A percentile compares a stretch with the other conserved stretches of the same genome.
Evolutionary conservation across 1,139 yeast species (phyloP).

Genomic region (Taiozyma sp.): DNA sequence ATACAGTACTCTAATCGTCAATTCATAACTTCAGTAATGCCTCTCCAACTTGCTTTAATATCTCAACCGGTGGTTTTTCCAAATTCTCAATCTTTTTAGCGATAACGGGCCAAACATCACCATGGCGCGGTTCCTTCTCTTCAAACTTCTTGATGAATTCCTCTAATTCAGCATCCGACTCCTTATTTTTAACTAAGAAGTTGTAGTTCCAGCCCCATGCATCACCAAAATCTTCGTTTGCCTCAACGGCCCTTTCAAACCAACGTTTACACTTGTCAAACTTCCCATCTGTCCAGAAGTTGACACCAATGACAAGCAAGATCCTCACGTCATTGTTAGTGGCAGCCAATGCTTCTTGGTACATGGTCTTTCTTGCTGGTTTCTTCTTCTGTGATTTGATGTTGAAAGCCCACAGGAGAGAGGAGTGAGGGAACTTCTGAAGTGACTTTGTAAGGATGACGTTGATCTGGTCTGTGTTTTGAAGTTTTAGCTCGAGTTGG

Average conservation of each 20-base stretch:
- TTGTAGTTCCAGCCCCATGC: constrained; percentile 67
- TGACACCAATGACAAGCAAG: constrained; percentile 57
- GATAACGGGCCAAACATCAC: constrained; percentile 49
- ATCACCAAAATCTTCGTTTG: constrained; percentile 62
- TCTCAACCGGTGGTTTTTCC: constrained; percentile 32
- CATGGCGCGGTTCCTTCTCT: constrained; percentile 49
- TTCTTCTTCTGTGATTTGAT: constrained; percentile 41
- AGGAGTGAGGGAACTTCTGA: constrained; percentile 51
- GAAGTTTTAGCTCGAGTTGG: constrained; percentile 46
- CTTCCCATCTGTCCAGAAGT: constrained; percentile 67
- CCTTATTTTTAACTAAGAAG: constrained; percentile 28
- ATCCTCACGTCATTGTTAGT: constrained; percentile 60
- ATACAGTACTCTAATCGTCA: neutral
- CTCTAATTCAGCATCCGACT: constrained; percentile 27
- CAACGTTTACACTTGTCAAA: constrained; percentile 61
- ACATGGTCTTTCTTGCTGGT: constrained; percentile 56
- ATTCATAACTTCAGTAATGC: neutral
- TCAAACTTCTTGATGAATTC: constrained; percentile 29
- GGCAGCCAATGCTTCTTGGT: constrained; percentile 65
- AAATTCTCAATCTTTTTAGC: constrained; percentile 40
- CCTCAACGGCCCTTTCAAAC: constrained; percentile 63
- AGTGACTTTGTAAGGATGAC: constrained; percentile 56
- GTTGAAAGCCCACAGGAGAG: constrained; percentile 58
- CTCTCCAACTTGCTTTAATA: constrained; percentile 29
- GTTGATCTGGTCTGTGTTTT: constrained; percentile 48